Conservation (phyloP, 2,329 filamentous ascomycete genomes). For the Monosporascus cannonballus region DNA sequence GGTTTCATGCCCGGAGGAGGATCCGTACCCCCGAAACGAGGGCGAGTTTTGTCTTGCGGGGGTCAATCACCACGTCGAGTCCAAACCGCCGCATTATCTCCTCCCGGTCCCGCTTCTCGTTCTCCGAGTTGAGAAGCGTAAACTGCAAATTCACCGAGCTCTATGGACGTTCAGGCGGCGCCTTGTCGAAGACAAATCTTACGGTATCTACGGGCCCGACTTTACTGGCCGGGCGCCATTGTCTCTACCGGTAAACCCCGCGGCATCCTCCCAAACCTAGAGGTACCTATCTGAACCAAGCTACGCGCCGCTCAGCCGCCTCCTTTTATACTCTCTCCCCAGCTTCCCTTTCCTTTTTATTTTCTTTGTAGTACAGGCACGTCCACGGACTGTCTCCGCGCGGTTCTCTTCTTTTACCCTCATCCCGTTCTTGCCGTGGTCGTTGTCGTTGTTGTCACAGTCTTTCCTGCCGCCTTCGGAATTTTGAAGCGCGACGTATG, state of each 20-base stretch:
- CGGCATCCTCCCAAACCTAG: constrained; percentile 2
- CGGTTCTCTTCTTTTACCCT: neutral
- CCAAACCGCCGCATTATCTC: constrained; percentile 12
- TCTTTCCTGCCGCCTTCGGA: neutral
- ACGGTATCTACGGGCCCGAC: constrained; percentile 9
- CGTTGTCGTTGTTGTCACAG: neutral
- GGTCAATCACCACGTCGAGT: constrained; percentile 1
- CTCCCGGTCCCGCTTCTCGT: constrained; percentile 12
- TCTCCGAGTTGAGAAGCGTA: constrained; percentile 11
- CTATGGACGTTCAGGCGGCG: constrained; percentile 3
- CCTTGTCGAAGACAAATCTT: constrained; percentile 11
- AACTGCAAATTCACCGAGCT: constrained; percentile 4
- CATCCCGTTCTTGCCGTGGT: neutral
- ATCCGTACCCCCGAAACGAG: constrained; percentile 7
- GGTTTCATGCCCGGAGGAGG: constrained; percentile 7
- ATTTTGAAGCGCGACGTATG: too few species aligned
- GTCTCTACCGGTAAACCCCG: neutral
- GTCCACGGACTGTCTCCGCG: constrained; percentile 5
- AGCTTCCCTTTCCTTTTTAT: constrained; percentile 5
- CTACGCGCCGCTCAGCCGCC: constrained; percentile 5
- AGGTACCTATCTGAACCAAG: constrained; percentile 6
- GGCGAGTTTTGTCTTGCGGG: neutral
- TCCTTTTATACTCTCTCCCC: constrained; percentile 6
- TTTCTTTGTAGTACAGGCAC: constrained; percentile 3
- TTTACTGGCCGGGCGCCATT: constrained; percentile 13